These are phyloP conservation scores for Pythium vanterpoolii DNA, from an alignment of 352 stramenopile species.

Conservation along the genomic window DNA sequence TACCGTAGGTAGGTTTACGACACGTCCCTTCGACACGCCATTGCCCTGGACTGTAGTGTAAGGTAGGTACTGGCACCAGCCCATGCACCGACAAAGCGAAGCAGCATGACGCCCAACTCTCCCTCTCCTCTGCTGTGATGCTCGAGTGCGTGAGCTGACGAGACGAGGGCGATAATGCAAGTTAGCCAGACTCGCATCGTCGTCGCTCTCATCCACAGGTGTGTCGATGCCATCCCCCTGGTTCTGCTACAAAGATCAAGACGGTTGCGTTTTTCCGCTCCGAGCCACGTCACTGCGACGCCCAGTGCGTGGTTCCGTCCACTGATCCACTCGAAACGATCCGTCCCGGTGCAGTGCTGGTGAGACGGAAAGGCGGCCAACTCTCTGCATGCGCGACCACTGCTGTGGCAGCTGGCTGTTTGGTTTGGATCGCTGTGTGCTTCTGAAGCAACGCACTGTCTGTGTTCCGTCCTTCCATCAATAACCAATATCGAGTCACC, in stretches of 20 bases:
- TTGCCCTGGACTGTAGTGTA: constrained; percentile 15
- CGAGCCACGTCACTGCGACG: constrained; percentile 9
- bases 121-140: neutral
- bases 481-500: constrained; percentile 7
- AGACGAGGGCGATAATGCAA: neutral
- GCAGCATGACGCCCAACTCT: neutral
- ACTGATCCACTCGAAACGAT: neutral
- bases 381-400: neutral
- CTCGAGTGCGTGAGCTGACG: neutral
- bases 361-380: neutral
- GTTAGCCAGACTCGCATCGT: neutral
- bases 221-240: neutral
- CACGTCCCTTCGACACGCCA: constrained; percentile 22
- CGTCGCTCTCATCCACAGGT: neutral
- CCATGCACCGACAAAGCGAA: constrained; percentile 2
- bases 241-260: constrained; percentile 9
- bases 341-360: constrained; percentile 4
- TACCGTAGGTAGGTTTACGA: constrained; percentile 16
- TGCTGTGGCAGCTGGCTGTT: neutral
- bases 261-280: constrained; percentile 1
- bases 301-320: neutral
- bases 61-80: constrained; percentile 6
- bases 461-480: constrained; percentile 6
- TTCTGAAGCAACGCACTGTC: constrained; percentile 24
- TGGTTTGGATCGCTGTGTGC: neutral